These are phyloP conservation scores for Talaromyces sp. DNA, from an alignment of 2,329 filamentous ascomycete genomes.

Conservation along the genomic window DNA sequence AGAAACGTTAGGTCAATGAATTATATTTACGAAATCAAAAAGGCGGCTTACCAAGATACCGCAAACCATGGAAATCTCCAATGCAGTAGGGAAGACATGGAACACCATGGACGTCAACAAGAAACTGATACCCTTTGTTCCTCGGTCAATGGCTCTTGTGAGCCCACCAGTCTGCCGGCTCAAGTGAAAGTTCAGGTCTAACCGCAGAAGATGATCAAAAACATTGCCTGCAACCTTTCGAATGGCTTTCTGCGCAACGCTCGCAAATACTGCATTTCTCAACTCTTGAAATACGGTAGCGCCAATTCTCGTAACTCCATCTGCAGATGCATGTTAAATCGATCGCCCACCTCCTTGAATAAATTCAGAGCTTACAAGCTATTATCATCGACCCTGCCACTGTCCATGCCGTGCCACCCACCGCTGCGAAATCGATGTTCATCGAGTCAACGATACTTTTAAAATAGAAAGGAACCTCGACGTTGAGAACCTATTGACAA, in stretches of 20 bases:
- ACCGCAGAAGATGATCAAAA: slow-evolving; percentile 78
- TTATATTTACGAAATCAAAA: background rate
- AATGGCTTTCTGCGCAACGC: slow-evolving; percentile 94
- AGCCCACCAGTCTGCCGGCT: slow-evolving; percentile 90
- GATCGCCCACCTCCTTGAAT: background rate
- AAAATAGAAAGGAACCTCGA: slow-evolving; percentile 98
- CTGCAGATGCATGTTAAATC: slow-evolving; percentile 32
- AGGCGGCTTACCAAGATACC: slow-evolving; percentile 64
- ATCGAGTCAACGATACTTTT: slow-evolving; percentile 96
- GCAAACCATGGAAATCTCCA: slow-evolving; percentile 94
- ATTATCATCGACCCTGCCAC: slow-evolving; percentile 90
- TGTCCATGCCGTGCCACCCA: slow-evolving; percentile 83
- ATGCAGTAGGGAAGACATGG: slow-evolving; percentile 84
- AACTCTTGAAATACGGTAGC: slow-evolving; percentile 88
- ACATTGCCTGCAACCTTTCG: slow-evolving; percentile 85
- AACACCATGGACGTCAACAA: slow-evolving; percentile 97
- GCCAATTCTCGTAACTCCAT: slow-evolving; percentile 82
- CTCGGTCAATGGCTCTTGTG: slow-evolving; percentile 89
- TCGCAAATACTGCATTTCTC: slow-evolving; percentile 93
- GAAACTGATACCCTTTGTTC: slow-evolving; percentile 98
- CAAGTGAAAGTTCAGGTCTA: slow-evolving; percentile 92
- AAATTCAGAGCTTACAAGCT: slow-evolving; percentile 55
- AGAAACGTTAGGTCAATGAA: background rate
- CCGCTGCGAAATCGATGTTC: slow-evolving; percentile 85
- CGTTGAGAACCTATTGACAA: slow-evolving; percentile 64